Conservation (phyloP, 345 rosid genomes). For the Zanthoxylum bungeanum region DNA sequence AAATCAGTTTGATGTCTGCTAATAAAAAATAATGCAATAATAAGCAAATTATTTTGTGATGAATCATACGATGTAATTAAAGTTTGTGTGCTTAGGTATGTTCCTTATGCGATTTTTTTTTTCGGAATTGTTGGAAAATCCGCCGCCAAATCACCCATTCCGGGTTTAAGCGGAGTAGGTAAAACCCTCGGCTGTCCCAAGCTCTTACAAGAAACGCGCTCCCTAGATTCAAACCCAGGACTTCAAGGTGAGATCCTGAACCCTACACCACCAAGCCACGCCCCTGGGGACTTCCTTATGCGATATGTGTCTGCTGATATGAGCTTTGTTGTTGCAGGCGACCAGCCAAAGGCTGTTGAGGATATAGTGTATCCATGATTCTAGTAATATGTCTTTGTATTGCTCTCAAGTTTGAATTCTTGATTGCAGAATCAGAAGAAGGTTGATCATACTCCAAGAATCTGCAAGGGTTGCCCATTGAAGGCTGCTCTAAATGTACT, state of each 20-base stretch:
- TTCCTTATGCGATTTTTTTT: not conserved
- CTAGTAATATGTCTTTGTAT: not conserved
- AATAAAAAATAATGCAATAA: not conserved
- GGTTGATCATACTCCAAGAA: slow-evolving; percentile 8
- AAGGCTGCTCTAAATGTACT: slow-evolving; percentile 3
- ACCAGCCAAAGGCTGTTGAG: slow-evolving; percentile 70
- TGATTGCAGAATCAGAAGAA: slow-evolving; percentile 54
- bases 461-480: not conserved
- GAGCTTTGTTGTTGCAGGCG: slow-evolving; percentile 31
- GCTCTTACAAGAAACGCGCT: no score
- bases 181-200: no score
- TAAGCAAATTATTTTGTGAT: not conserved
- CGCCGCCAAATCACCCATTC: no score
- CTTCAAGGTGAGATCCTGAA: no score
- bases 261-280: no score
- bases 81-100: not conserved
- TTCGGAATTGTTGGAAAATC: no score
- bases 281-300: no score
- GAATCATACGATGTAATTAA: not conserved
- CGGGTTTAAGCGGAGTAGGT: no score
- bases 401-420: slow-evolving; percentile 6
- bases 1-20: not conserved
- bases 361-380: not conserved
- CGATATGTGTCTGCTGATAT: not conserved
- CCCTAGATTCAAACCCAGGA: no score